These are phyloP conservation scores for Eucalyptus pauciflora DNA, from an alignment of 345 rosid genomes.

Conservation along the genomic window DNA sequence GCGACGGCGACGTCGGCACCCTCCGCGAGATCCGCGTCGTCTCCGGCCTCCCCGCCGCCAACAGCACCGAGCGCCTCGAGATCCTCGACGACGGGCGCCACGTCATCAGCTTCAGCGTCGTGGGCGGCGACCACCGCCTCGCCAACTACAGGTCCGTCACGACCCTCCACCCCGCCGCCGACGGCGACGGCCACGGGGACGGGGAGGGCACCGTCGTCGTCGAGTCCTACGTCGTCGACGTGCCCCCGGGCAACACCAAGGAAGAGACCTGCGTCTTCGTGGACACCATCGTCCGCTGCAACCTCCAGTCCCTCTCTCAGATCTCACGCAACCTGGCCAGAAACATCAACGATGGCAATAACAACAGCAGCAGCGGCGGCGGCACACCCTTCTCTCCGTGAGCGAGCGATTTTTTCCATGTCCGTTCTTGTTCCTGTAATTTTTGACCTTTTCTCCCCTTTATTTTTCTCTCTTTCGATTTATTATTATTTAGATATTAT, in stretches of 20 bases:
- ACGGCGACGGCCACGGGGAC: conserved; percentile 7
- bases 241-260: conserved; percentile 65
- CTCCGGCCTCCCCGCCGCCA: conserved; percentile 45
- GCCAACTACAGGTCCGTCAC: conserved; percentile 48
- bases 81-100: conserved; percentile 45
- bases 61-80: conserved; percentile 46
- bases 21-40: conserved; percentile 37
- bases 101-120: conserved; percentile 47
- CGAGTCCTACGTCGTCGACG: conserved; percentile 82
- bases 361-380: not conserved
- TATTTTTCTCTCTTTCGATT: not conserved
- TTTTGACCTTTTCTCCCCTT: not conserved
- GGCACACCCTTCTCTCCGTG: not conserved
- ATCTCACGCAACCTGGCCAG: conserved; percentile 36
- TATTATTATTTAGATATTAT: not conserved
- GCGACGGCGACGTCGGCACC: conserved; percentile 36
- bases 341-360: not conserved
- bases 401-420: not conserved
- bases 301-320: conserved; percentile 69
- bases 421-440: not conserved
- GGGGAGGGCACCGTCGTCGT: conserved; percentile 65
- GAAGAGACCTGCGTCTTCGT: conserved; percentile 72
- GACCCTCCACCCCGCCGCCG: conserved; percentile 29
- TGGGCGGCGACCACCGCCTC: conserved; percentile 52
- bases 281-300: conserved; percentile 72